Evolutionary conservation across 345 rosid genomes (phyloP), one percentile per base, ranked within the genome.

Genomic region (Hibiscus syriacus): DNA sequence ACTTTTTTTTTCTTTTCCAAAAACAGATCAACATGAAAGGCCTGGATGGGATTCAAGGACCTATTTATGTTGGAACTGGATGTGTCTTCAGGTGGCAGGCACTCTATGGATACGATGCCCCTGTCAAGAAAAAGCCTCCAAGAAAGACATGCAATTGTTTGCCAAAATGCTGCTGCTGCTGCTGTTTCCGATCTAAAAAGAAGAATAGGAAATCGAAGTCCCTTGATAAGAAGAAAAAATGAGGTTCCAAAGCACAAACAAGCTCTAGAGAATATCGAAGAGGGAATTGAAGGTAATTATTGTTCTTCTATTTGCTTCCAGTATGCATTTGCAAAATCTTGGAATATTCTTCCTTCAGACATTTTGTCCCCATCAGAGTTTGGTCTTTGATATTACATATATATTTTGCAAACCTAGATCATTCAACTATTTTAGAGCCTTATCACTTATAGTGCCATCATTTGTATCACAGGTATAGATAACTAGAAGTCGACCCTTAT

Each of bases 1-100:
- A 9, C n/a, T n/a, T n/a, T 52, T 54, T 73, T 58, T 38, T 7
- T n/a, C 17, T 16, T 58, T 34, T 48, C 70, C 27, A 4, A 6
- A 55, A 80, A 73, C 87, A 92, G 98, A 86, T 92, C 70, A 92
- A 92, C 73, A 92, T 92, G 98, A 92, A 92, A 81, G 98, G 98
- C 38, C 74, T 92, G 62, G 98, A 92, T 72, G 98, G 98, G 38
- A 63, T 92, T 32, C 98, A 92, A 80, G 98, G 98, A 19, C 98
- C 98, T 5, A 90, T 90, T 68, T 92, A 92, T 26, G 98, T 92
- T 3, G 98, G 96, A 64, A 92, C 98, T 0, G 98, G 98, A 7
- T 92, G 96, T 46, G 95, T 92, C 52, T 92, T 92, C 80, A 82
- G 98, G 74, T 80, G 98, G 82, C 90, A 80, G 45, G 95, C 98